A percentile compares a stretch with the other conserved stretches of the same genome.
Conservation (phyloP, 2,329 filamentous ascomycete species). For the Aspergillus sojae region DNA sequence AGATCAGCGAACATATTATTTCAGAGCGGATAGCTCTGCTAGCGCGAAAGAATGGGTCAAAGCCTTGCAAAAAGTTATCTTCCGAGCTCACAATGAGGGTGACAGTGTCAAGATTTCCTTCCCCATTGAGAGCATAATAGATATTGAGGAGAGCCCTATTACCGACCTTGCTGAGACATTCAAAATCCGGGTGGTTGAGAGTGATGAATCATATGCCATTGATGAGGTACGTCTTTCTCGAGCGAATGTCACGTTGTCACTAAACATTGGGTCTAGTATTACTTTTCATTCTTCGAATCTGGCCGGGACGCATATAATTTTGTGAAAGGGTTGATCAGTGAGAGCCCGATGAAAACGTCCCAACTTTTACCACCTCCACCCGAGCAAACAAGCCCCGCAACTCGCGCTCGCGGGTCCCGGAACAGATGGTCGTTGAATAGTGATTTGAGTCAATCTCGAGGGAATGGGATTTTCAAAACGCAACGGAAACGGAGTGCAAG, state of each 20-base stretch:
- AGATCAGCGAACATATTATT: conserved; percentile 79
- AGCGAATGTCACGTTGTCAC: conserved; percentile 3
- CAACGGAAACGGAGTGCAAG: conserved; percentile 64
- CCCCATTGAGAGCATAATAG: conserved; percentile 84
- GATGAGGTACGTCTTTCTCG: conserved; percentile 68
- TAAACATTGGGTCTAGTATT: conserved; percentile 67
- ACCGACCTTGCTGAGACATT: conserved; percentile 91
- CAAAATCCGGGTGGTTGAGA: conserved; percentile 90
- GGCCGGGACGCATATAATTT: conserved; percentile 82
- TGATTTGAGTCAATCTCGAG: conserved; percentile 15
- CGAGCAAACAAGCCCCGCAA: conserved; percentile 19
- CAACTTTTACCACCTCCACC: conserved; percentile 26
- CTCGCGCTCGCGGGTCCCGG: conserved; percentile 18
- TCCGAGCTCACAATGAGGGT: conserved; percentile 91
- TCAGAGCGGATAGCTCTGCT: conserved; percentile 81
- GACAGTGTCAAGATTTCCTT: conserved; percentile 96
- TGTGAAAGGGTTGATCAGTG: conserved; percentile 72
- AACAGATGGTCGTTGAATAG: conserved; percentile 28
- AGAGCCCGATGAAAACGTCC: conserved; percentile 55
- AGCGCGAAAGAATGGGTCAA: conserved; percentile 98
- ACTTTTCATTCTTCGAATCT: conserved; percentile 91
- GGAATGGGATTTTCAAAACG: conserved; percentile 10
- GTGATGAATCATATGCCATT: conserved; percentile 90
- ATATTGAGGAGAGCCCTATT: conserved; percentile 89
- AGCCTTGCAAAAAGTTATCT: conserved; percentile 89